A percentile compares a stretch with the other conserved stretches of the same genome.
Evolutionary conservation across 495 filamentous ascomycete species (phyloP).

Genomic region (Terfezia boudieri): DNA sequence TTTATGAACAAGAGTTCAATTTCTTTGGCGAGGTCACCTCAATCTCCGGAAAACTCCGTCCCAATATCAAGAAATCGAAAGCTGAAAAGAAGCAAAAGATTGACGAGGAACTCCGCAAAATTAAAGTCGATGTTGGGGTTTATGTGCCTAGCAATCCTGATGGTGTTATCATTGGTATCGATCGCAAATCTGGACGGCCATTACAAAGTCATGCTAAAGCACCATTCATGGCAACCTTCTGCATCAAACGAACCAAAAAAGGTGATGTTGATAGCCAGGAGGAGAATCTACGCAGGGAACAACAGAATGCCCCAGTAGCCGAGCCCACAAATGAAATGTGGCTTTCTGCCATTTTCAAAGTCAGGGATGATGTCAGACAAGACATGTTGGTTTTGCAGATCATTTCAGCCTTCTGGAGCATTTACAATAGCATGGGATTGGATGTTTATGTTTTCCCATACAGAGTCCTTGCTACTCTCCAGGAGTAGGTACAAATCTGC

Average conservation of each 20-base stretch:
- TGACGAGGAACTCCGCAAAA: conserved; percentile 90
- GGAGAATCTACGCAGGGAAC: conserved; percentile 20
- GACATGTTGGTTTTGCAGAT: conserved; percentile 93
- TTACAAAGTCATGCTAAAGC: conserved; percentile 95
- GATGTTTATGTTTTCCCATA: conserved; percentile 97
- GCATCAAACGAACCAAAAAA: conserved; percentile 54
- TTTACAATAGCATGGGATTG: conserved; percentile 80
- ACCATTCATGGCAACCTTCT: conserved; percentile 96
- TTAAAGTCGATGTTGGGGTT: conserved; percentile 87
- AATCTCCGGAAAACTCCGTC: conserved; percentile 85
- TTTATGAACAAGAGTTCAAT: conserved; percentile 86
- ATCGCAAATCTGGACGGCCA: conserved; percentile 90
- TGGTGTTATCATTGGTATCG: conserved; percentile 88
- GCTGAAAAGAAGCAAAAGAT: conserved; percentile 98
- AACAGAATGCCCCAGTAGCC: conserved; percentile 15
- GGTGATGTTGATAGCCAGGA: conserved; percentile 27
- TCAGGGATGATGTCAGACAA: conserved; percentile 94
- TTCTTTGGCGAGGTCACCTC: conserved; percentile 96
- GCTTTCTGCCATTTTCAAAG: conserved; percentile 99
- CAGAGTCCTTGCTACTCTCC: conserved; percentile 96
- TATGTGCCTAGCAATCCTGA: conserved; percentile 96
- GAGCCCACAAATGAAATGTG: conserved; percentile 63
- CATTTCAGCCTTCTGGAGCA: conserved; percentile 89
- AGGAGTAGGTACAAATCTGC: conserved; percentile 22
- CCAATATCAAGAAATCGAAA: conserved; percentile 78